Percentiles rank a stretch among this genome's conserved stretches.
phyloP scores from a whole-genome alignment of 192 early-diverging fungal species.

The Mycoemilia scoparia region DNA sequence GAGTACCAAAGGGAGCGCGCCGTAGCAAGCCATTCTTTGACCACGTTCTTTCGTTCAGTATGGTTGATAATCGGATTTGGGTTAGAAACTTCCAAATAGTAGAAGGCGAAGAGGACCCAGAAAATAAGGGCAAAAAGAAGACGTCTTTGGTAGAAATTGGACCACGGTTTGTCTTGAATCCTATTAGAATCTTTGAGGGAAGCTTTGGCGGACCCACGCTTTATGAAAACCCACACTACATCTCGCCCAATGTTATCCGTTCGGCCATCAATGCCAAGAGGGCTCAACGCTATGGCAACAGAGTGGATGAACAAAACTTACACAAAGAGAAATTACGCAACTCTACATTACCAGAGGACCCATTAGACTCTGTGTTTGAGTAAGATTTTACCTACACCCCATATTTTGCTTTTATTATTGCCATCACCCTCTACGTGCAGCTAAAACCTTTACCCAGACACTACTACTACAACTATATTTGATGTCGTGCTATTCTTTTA shows the following conservation, averaged over 20 bases:
- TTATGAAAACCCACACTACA: slow-evolving; percentile 77
- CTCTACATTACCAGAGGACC: too few relatives aligned
- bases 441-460: too few relatives aligned
- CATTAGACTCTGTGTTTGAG: too few relatives aligned
- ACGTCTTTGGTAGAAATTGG: slow-evolving; percentile 86
- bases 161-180: slow-evolving; percentile 83
- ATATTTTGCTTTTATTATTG: too few relatives aligned
- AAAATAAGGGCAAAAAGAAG: slow-evolving; percentile 42
- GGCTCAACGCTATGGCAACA: slow-evolving; percentile 16
- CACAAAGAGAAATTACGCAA: too few relatives aligned
- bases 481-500: too few relatives aligned
- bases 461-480: too few relatives aligned
- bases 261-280: slow-evolving; percentile 12
- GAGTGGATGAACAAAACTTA: slow-evolving; percentile 10
- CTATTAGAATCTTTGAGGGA: slow-evolving; percentile 89
- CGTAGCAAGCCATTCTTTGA: slow-evolving; percentile 94
- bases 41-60: slow-evolving; percentile 77
- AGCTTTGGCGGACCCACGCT: slow-evolving; percentile 83
- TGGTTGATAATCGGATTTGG: slow-evolving; percentile 80
- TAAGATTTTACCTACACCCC: too few relatives aligned
- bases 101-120: slow-evolving; percentile 32
- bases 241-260: slow-evolving; percentile 44
- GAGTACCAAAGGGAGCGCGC: slow-evolving; percentile 68
- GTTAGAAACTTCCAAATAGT: slow-evolving; percentile 93
- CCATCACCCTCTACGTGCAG: too few relatives aligned